A percentile compares a stretch with the other conserved stretches of the same genome.
phyloP scores from a whole-genome alignment of 2,329 filamentous ascomycete species.

The Colletotrichum falcatum region DNA sequence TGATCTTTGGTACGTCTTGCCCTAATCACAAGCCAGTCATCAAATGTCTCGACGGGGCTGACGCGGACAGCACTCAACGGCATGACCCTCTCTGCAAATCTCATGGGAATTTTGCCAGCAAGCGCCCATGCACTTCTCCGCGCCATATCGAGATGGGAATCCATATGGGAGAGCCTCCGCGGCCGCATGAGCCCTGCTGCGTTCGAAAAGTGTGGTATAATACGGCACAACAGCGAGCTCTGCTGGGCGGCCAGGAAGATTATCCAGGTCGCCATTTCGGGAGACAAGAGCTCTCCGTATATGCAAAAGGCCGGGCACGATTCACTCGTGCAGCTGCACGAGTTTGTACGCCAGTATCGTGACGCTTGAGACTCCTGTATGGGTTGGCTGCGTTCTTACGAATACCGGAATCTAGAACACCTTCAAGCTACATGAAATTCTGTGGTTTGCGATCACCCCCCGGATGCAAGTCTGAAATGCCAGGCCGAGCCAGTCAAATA shows the following conservation, averaged over 20 bases:
- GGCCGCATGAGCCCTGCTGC: not conserved
- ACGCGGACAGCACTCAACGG: conserved; percentile 26
- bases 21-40: no score
- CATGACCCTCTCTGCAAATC: conserved; percentile 37
- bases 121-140: conserved; percentile 35
- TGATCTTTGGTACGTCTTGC: conserved; percentile 28
- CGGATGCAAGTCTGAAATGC: not conserved
- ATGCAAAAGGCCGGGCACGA: conserved; percentile 38
- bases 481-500: not conserved
- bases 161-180: conserved; percentile 39
- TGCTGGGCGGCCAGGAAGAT: conserved; percentile 34
- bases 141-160: conserved; percentile 43
- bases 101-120: conserved; percentile 37
- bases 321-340: conserved; percentile 29
- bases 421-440: not conserved
- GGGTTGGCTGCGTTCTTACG: not conserved
- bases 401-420: not conserved
- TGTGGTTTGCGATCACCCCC: not conserved
- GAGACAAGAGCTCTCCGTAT: conserved; percentile 33
- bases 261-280: conserved; percentile 28
- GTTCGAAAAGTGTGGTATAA: conserved; percentile 22
- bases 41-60: not conserved
- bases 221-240: conserved; percentile 37
- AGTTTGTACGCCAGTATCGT: conserved; percentile 33
- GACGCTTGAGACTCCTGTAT: not conserved